Percentiles rank a stretch among this genome's conserved stretches.
Evolutionary conservation across 139 green algal species (phyloP).

Genomic region (Micromonas commoda): DNA sequence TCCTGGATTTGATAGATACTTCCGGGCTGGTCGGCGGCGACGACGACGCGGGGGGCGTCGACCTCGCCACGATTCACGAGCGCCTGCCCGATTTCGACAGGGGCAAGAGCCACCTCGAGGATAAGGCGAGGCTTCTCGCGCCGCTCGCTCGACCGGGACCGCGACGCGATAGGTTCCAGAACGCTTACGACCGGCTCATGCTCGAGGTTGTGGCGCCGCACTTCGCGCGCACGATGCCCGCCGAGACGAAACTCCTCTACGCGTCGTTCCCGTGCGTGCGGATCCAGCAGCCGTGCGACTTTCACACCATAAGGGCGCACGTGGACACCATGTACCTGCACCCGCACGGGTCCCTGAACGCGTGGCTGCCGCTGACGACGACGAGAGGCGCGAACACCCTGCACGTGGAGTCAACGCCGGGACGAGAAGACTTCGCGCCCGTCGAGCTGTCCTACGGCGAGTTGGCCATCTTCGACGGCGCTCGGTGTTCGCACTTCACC

Average conservation of each 20-base stretch:
- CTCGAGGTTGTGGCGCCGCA: neutral
- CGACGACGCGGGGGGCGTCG: no score
- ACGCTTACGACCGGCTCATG: neutral
- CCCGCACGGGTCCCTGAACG: neutral
- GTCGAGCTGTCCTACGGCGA: neutral
- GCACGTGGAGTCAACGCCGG: neutral
- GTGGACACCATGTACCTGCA: constrained; percentile 3
- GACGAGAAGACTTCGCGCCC: neutral
- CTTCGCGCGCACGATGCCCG: neutral
- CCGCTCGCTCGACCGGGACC: neutral
- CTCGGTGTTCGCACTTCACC: neutral
- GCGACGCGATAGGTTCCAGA: neutral
- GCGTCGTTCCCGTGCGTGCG: neutral
- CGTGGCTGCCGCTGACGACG: neutral
- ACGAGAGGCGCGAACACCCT: neutral
- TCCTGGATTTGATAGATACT: neutral
- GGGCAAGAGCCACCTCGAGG: neutral
- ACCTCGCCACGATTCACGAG: neutral
- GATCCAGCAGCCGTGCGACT: constrained; percentile 15
- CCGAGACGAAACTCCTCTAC: neutral
- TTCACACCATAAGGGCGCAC: constrained; percentile 7
- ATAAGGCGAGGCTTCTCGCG: neutral
- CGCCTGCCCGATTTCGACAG: neutral
- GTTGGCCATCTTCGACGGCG: neutral
- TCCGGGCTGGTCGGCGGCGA: no score